A percentile compares a stretch with the other conserved stretches of the same genome.
These are phyloP conservation scores for Evansstolkia leycettana DNA, from an alignment of 495 filamentous ascomycete genomes.

Conservation along the genomic window DNA sequence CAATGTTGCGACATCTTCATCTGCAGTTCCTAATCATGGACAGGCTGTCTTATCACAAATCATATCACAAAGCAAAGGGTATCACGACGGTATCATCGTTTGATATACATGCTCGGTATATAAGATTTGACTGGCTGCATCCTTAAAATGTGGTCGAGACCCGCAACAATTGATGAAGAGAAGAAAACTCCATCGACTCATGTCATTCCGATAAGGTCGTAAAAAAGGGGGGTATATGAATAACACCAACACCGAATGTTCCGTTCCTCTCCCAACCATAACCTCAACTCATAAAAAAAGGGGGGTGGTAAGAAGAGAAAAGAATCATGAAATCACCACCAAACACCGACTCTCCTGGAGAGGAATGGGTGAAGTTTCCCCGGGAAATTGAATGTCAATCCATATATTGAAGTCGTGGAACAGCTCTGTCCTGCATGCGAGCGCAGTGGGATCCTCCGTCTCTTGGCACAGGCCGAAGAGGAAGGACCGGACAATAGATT, in stretches of 20 bases:
- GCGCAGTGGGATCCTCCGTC: slow-evolving; percentile 1
- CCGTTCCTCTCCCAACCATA: slow-evolving; percentile 7
- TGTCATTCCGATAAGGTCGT: slow-evolving; percentile 16
- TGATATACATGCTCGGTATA: no score
- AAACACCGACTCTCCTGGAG: slow-evolving; percentile 16
- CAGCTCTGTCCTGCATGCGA: background rate
- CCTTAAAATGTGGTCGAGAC: no score
- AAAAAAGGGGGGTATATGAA: slow-evolving; percentile 26
- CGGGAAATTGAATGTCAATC: background rate
- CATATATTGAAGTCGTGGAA: background rate
- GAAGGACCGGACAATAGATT: no score
- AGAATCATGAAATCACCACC: slow-evolving; percentile 10
- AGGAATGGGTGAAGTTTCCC: slow-evolving; percentile 6
- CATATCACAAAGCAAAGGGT: no score
- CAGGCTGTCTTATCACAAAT: no score
- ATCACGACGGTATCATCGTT: no score
- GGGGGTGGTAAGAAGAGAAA: slow-evolving; percentile 7
- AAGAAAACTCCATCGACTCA: slow-evolving; percentile 19
- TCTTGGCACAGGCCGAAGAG: no score
- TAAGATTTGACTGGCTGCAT: no score
- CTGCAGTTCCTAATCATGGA: no score
- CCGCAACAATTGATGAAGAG: no score
- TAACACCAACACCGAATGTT: slow-evolving; percentile 10
- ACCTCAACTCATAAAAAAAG: slow-evolving; percentile 11
- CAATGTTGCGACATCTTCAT: no score